Conservation (phyloP, 2,329 filamentous ascomycete genomes). For the Boeremia exigua region DNA sequence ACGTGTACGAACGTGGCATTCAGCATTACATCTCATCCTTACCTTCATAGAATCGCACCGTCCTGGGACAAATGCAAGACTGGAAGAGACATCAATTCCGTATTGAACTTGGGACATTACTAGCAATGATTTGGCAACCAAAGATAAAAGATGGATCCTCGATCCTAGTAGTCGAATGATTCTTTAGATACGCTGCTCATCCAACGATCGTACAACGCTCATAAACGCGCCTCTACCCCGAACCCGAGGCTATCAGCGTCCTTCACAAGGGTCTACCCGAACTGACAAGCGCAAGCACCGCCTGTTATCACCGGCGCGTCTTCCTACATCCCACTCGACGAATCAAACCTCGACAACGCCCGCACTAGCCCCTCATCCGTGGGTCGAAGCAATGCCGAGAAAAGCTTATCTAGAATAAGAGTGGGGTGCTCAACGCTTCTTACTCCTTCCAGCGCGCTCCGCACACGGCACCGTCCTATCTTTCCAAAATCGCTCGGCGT, state of each 20-base stretch:
- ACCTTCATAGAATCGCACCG: too few relatives aligned
- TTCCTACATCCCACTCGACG: not conserved
- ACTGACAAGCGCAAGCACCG: not conserved
- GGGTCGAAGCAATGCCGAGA: slow-evolving; percentile 22
- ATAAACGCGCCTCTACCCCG: too few relatives aligned
- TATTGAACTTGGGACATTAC: too few relatives aligned
- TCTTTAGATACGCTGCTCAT: too few relatives aligned
- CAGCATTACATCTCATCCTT: too few relatives aligned
- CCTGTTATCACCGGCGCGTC: not conserved
- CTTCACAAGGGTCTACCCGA: not conserved
- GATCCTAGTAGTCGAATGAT: too few relatives aligned
- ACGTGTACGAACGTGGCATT: too few relatives aligned
- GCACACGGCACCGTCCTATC: slow-evolving; percentile 20
- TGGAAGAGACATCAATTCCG: too few relatives aligned
- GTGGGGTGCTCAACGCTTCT: slow-evolving; percentile 16
- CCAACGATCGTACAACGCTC: too few relatives aligned
- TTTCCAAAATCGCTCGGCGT: not conserved
- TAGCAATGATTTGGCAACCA: too few relatives aligned
- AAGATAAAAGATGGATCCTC: too few relatives aligned
- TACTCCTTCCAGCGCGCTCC: not conserved
- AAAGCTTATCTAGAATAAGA: slow-evolving; percentile 29
- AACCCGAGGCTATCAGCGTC: not conserved
- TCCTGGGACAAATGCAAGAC: too few relatives aligned
- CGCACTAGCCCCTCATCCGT: not conserved
- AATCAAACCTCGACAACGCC: not conserved